Evolutionary conservation across 345 rosid genomes (phyloP), one percentile per base, ranked within the genome.

Genomic region (Durio zibethinus): DNA sequence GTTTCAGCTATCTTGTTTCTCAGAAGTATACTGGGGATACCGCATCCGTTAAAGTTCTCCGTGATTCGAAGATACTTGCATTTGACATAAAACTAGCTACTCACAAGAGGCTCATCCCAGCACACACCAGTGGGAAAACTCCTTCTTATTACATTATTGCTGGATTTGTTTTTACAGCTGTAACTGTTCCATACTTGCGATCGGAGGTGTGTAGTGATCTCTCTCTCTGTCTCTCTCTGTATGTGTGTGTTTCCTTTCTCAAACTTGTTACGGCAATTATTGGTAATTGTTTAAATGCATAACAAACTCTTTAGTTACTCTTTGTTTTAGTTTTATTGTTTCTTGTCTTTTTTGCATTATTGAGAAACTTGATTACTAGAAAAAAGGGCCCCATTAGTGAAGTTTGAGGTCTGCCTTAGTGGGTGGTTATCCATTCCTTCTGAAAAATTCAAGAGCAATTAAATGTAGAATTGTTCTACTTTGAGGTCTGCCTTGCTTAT

Each of bases 21-120:
- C 99, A 91, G 59, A 95, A 95, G 69, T 95, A 93, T 81, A 88
- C 97, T n/a, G 94, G 96, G 60, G 99, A 95, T 82, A 85, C 82
- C 75, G 98, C 96, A 64, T 60, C 68, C 27, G 91, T 95, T 63
- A 92, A 90, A 88, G 95, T 95, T 71, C 88, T 95, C 8, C 92
- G 98, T 10, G 80, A 88, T 81, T 86, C 92, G 42, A 80, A 90
- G 78, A 88, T 84, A 74, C 84, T 88, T 15, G 88, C 88, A 76
- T 93, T 85, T 79, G 87, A 89, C 84, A 90, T 95, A 75, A 93
- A 93, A 86, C 98, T 95, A 76, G 87, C 90, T 1, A 90, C 93
- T 56, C 98, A 91, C 85, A 95, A 88, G 82, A 86, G 89, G 83
- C 92, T 93, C 29, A 89, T 95, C 84, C 94, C 98, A 50, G 95